Base-by-base conservation (phyloP, 805 yeast species). In the Schwanniomyces polymorphus region DNA sequence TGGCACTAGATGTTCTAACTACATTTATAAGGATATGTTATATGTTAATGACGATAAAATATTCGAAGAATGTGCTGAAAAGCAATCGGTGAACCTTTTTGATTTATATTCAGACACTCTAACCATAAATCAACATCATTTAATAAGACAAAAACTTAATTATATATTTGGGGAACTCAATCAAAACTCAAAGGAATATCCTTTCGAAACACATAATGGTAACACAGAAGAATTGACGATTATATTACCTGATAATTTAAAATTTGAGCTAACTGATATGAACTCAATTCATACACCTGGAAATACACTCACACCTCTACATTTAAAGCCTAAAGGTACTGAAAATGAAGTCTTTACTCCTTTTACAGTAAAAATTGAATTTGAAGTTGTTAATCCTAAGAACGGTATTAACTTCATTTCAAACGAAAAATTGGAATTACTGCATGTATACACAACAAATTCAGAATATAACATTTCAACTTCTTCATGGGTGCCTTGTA, bases 401-500 rank as follows among this genome's bases (percentile, higher is more conserved):
- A 81, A 83, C 48, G 98, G 97, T 7, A 65, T 94, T 12, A 75
- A 79, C 42, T 94, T 94, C 63, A 82, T 84, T 31, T 87, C 89
- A 12, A 82, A 84, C 9, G 63, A 66, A 9, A 72, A 76, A 41
- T 71, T 84, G 1, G 72, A 74, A 51, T 62, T 75, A 48, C 64
- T 71, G 29, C 94, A 86, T 58, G 95, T 89, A 2, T 91, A 87
- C 64, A 92, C 98, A 0, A 75, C 81, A 1, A 91, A 92, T 59
- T 76, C 88, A 4, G 91, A 89, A 26, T 67, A 85, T 39, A 89
- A 90, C 14, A 76, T 86, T 3, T 81, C 94, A 12, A 88, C 98
- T 0, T 88, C 97, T 2, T 86, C 91, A n/a, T 94, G 99, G 99
- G 87, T 94, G 42, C 99, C 99, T 0, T 94, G 99, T 61, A 78